Evolutionary conservation across 2,329 filamentous ascomycete genomes (phyloP), one percentile per base, ranked within the genome.

Genomic region (Curvularia verruculosa): DNA sequence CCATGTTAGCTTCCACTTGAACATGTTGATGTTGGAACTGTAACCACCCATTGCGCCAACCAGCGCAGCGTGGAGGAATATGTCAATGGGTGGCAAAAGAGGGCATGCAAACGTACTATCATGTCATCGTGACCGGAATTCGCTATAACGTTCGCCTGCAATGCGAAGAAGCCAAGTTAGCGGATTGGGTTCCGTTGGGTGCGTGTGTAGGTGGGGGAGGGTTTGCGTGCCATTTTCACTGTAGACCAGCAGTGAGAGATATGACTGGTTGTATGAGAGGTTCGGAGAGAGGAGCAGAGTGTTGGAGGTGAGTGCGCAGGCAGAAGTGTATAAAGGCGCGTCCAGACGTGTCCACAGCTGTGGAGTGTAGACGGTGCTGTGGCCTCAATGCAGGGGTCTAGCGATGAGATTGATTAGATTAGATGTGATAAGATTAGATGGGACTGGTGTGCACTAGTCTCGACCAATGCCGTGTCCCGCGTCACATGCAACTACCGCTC

Each of bases 71-170:
- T 47, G 13, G 31, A 26, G 24, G 8, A 21, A 18, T 13, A 49
- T 23, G 15, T 41, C 24, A 37, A 45, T 46, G 19, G 37, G 49
- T 23, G 13, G 39, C 18, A 24, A 45, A 18, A n/a, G 41, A 43
- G 24, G 46, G 52, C 21, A 54, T 31, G 13, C 23, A 54, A 67
- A 87, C 91, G 74, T 92, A 98, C 94, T 85, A 99, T 97, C 94
- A 98, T 98, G 78, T 97, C 94, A 89, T 98, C 94, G 83, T 99
- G 95, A 75, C 90, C 89, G 61, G 89, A 90, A 79, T 91, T 92
- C 65, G 89, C 86, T 79, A 93, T 92, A 71, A 91, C 87, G 82
- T 93, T 90, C 58, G 89, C 85, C 87, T 89, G 60, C 50, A 65
- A 65, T 61, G 61, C 31, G 59, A 61, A 56, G 62, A 67, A 44